phyloP scores from a whole-genome alignment of 106 monocot species.

The Acorus gramineus region DNA sequence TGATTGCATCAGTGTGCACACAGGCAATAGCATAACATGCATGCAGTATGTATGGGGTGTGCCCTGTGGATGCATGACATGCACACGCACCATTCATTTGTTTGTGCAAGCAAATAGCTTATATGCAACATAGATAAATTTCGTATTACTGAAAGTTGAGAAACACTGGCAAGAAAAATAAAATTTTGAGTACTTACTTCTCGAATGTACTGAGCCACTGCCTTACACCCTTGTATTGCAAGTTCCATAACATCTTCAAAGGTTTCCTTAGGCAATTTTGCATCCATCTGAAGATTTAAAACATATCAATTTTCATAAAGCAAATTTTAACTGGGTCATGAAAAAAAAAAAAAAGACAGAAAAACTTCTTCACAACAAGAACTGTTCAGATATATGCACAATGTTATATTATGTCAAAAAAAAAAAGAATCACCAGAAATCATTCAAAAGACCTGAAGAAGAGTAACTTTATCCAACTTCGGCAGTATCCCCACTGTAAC shows the following conservation, averaged over 20 bases:
- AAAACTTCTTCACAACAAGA: no score
- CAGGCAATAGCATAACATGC: no score
- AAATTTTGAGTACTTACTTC: conserved; percentile 19
- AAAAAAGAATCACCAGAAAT: not conserved
- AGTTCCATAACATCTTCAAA: conserved; percentile 97
- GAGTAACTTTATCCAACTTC: conserved; percentile 89
- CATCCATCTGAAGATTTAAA: conserved; percentile 40
- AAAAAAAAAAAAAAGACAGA: no score
- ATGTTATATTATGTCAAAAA: no score
- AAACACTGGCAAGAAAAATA: not conserved
- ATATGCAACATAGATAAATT: not conserved
- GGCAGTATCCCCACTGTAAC: conserved; percentile 81
- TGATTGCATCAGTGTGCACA: no score
- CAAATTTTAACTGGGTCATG: no score
- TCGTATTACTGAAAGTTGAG: no score
- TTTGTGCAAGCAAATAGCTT: not conserved
- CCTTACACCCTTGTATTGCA: conserved; percentile 95
- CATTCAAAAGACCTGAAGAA: conserved; percentile 61
- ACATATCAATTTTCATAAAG: not conserved
- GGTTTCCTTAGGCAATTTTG: conserved; percentile 52
- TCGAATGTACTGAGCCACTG: conserved; percentile 61
- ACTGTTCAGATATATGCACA: no score
- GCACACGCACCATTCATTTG: no score
- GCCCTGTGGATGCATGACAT: no score
- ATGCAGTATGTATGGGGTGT: no score